Evolutionary conservation across 768 basidiomycete species (phyloP).

Genomic region (Lepiota subincarnata): DNA sequence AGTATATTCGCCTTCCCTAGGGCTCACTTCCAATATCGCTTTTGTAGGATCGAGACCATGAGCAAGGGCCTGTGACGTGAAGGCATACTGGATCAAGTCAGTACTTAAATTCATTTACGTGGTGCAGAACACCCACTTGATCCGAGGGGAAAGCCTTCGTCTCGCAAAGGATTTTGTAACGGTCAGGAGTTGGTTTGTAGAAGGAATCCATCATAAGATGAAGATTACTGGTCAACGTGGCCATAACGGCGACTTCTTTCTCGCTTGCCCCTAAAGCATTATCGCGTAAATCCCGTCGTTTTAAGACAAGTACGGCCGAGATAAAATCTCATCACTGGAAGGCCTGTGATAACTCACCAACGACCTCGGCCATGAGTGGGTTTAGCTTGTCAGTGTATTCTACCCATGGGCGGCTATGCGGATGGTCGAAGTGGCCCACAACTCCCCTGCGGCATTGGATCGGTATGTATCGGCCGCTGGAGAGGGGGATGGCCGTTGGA

Average conservation of each 20-base stretch:
- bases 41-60: slow-evolving; percentile 74
- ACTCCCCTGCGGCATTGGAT: slow-evolving; percentile 56
- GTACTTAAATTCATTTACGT: slow-evolving; percentile 12
- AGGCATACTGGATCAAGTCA: slow-evolving; percentile 71
- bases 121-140: slow-evolving; percentile 56
- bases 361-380: slow-evolving; percentile 71
- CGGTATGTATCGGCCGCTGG: slow-evolving; percentile 8
- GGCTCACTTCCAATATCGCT: slow-evolving; percentile 74
- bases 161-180: slow-evolving; percentile 95
- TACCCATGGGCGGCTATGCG: slow-evolving; percentile 81
- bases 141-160: slow-evolving; percentile 94
- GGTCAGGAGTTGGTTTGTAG: slow-evolving; percentile 80
- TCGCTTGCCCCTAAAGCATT: slow-evolving; percentile 67
- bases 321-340: slow-evolving; percentile 7
- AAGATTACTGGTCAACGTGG: slow-evolving; percentile 90
- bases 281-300: slow-evolving; percentile 18
- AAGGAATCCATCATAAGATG: slow-evolving; percentile 94
- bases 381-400: slow-evolving; percentile 68
- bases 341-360: slow-evolving; percentile 55
- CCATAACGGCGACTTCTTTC: slow-evolving; percentile 93
- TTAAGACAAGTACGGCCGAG: background rate
- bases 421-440: slow-evolving; percentile 86
- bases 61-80: slow-evolving; percentile 82
- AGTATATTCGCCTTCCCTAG: slow-evolving; percentile 78
- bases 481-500: background rate